phyloP scores from a whole-genome alignment of 2,329 filamentous ascomycete genomes.

The Cladosporium sp. region DNA sequence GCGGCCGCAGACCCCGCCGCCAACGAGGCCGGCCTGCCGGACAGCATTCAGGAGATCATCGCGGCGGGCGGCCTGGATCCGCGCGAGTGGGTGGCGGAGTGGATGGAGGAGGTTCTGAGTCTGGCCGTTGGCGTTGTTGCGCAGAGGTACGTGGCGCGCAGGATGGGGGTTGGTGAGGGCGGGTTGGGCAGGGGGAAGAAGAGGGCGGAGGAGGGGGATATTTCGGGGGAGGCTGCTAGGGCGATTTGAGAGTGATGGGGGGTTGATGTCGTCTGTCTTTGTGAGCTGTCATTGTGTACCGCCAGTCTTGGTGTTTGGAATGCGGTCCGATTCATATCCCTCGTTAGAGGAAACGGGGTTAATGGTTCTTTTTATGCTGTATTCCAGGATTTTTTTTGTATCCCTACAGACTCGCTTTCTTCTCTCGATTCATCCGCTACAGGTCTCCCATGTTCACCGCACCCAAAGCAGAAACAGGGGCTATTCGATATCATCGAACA shows the following conservation, averaged over 20 bases:
- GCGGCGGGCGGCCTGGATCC: slow-evolving; percentile 74
- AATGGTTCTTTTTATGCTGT: too few species aligned
- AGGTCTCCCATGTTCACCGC: too few species aligned
- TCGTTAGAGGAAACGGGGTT: too few species aligned
- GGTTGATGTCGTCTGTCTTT: neutral
- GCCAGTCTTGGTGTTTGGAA: too few species aligned
- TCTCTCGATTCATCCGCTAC: too few species aligned
- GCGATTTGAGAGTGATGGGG: slow-evolving; percentile 35
- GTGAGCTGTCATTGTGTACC: too few species aligned
- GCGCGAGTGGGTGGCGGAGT: slow-evolving; percentile 94
- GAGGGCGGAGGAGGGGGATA: slow-evolving; percentile 51
- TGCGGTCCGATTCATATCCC: too few species aligned
- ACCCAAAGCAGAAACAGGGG: too few species aligned
- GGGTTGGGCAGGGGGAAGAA: slow-evolving; percentile 57
- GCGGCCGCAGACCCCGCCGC: slow-evolving; percentile 37
- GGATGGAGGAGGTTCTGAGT: slow-evolving; percentile 83
- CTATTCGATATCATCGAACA: too few species aligned
- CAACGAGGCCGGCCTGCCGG: slow-evolving; percentile 55
- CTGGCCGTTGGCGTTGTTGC: slow-evolving; percentile 81
- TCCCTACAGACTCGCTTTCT: too few species aligned
- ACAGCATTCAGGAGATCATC: slow-evolving; percentile 84
- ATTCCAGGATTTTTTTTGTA: too few species aligned
- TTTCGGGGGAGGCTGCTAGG: slow-evolving; percentile 58
- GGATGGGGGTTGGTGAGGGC: slow-evolving; percentile 94
- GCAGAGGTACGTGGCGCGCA: slow-evolving; percentile 87